These are phyloP conservation scores for Escovopsis sp. DNA, from an alignment of 2,329 filamentous ascomycete genomes.

Conservation along the genomic window DNA sequence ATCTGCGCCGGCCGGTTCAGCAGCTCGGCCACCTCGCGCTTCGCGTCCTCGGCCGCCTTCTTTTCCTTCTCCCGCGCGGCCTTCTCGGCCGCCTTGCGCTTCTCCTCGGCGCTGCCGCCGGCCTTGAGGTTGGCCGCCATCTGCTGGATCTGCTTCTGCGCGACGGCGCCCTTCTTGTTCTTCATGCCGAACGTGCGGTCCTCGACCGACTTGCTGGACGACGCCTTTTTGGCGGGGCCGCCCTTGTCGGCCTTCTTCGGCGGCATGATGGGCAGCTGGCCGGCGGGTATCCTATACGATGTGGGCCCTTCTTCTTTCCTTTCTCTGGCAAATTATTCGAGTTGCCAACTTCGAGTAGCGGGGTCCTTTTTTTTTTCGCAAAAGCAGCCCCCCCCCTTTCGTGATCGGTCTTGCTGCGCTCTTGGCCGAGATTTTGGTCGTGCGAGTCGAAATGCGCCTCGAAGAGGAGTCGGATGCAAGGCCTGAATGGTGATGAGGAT, in stretches of 20 bases:
- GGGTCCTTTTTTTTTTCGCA: too few relatives aligned
- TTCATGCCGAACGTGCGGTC: slow-evolving; percentile 99
- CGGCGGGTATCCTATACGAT: slow-evolving; percentile 4
- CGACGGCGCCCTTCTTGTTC: slow-evolving; percentile 91
- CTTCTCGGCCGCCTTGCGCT: slow-evolving; percentile 58
- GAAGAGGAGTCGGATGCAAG: too few relatives aligned
- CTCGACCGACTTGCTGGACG: slow-evolving; percentile 51
- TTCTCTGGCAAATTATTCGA: too few relatives aligned
- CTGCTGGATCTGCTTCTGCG: slow-evolving; percentile 80
- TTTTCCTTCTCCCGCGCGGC: slow-evolving; percentile 68
- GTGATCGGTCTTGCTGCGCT: too few relatives aligned
- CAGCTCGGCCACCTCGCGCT: slow-evolving; percentile 62
- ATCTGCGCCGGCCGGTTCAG: slow-evolving; percentile 85
- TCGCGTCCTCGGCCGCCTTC: slow-evolving; percentile 72
- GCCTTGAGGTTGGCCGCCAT: slow-evolving; percentile 58
- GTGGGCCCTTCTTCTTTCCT: too few relatives aligned
- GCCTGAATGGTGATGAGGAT: too few relatives aligned
- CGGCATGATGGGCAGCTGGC: slow-evolving; percentile 44
- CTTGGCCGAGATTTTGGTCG: too few relatives aligned
- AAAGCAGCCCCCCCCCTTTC: too few relatives aligned
- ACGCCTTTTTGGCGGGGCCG: slow-evolving; percentile 38
- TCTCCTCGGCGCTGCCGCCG: slow-evolving; percentile 73
- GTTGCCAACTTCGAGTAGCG: too few relatives aligned
- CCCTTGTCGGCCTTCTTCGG: slow-evolving; percentile 48
- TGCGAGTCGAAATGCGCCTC: too few relatives aligned